Base-by-base conservation (phyloP, 768 basidiomycete genomes). In the Calocybe gangraenosa region DNA sequence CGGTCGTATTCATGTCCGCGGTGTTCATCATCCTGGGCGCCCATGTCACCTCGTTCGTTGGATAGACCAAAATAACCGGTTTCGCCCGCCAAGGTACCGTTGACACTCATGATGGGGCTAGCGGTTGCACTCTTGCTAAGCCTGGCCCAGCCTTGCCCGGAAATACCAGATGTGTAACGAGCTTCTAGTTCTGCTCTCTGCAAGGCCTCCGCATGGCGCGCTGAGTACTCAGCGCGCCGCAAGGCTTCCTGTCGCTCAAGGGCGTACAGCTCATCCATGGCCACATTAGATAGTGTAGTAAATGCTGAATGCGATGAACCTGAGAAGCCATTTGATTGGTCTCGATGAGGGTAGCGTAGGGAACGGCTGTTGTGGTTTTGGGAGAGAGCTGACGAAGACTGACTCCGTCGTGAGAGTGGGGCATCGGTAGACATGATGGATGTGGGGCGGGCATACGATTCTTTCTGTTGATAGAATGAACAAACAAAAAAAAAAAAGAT, bases 251-350 rank as follows among this genome's bases (percentile, higher is more conserved):
- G 77, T 31, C 83, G 83, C 61, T 98, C 94, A 22, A 98, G 81
- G 54, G 84, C 82, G 56, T 88, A 85, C 7, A 98, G 76, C 59
- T 96, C 91, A 47, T 91, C 91, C 67, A 94, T 85, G 2, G 93
- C 92, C 15, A 87, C 69, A 22, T 69, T 84, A 36, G 85, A 84
- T 15, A 89, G 64, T 1, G 84, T 74, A n/a, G 78, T 77, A 55
- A 88, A 80, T 2, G 85, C 73, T 25, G 79, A 66, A 9, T 66
- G 19, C 40, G 55, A 23, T 48, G 59, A 9, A 53, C 30, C 39
- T 35, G 49, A 34, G 37, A 43, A 44, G 13, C 58, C 56, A 34
- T 62, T 57, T 17, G 59, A 61, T 37, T 52, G 56, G 28, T 58
- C 59, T 19, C 22, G 44, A 35, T 59, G 58, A 37, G 61, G 44